phyloP scores from a whole-genome alignment of 352 stramenopile genomes.

The Pythium volutum region DNA sequence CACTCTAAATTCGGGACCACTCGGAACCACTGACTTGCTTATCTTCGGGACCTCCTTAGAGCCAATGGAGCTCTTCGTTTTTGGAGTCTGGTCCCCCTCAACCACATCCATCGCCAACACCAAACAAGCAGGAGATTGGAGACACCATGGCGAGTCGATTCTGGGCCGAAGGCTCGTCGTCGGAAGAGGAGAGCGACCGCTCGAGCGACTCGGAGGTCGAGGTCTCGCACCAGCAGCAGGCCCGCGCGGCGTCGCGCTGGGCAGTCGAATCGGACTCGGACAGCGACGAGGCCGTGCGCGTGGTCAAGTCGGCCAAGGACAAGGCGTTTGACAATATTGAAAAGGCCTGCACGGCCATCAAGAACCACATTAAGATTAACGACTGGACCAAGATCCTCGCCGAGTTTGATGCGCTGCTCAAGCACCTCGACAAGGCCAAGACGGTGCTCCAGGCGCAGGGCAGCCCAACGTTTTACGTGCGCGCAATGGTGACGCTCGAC shows the following conservation, averaged over 20 bases:
- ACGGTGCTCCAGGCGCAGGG: constrained; percentile 85
- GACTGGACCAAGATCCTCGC: constrained; percentile 94
- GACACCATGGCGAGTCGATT: constrained; percentile 76
- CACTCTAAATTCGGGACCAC: constrained; percentile 5
- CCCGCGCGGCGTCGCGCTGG: constrained; percentile 72
- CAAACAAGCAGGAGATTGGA: not conserved
- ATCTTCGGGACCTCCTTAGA: constrained; percentile 25
- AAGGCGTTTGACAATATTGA: constrained; percentile 47
- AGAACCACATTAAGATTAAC: constrained; percentile 95
- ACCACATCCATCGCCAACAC: not conserved
- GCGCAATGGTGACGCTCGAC: constrained; percentile 92
- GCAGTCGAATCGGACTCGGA: constrained; percentile 83
- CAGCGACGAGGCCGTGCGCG: constrained; percentile 86
- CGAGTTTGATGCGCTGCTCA: constrained; percentile 93
- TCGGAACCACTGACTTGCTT: not conserved
- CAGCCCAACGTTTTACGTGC: constrained; percentile 92
- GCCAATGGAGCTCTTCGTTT: constrained; percentile 16
- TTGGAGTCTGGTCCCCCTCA: not conserved
- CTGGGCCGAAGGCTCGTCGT: constrained; percentile 79
- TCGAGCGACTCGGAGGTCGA: constrained; percentile 78
- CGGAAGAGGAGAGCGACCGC: constrained; percentile 72
- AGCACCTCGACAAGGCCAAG: constrained; percentile 89
- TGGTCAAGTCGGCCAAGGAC: constrained; percentile 91
- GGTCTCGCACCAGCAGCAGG: constrained; percentile 67
- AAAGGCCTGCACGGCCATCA: constrained; percentile 61